Percentiles rank a stretch among this genome's conserved stretches.
Conservation (phyloP, 305 asterid species). For the Solanum hybrid region DNA sequence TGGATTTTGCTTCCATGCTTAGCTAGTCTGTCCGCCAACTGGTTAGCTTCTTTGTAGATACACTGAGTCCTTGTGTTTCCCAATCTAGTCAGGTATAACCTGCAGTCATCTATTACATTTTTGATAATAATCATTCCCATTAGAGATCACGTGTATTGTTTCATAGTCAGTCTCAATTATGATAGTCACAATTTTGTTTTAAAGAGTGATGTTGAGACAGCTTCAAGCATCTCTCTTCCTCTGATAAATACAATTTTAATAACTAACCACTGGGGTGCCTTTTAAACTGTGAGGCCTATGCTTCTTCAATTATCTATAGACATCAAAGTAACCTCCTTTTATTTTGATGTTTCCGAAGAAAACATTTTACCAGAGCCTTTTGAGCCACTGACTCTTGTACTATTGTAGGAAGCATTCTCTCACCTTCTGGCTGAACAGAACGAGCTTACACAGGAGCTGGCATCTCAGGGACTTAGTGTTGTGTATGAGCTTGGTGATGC, state of each 20-base stretch:
- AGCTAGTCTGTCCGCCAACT: neutral
- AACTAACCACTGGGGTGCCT: neutral
- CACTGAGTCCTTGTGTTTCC: neutral
- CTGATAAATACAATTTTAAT: neutral
- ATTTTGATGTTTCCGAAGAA: neutral
- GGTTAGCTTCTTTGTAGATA: neutral
- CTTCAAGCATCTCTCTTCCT: neutral
- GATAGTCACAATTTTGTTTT: neutral
- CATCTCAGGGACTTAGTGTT: constrained; percentile 98
- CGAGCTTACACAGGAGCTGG: constrained; percentile 96
- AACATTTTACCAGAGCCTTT: neutral
- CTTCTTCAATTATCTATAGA: neutral
- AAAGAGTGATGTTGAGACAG: neutral
- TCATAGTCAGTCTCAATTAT: neutral
- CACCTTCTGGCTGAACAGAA: constrained; percentile 89
- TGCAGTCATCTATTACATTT: neutral
- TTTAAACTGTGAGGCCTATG: neutral
- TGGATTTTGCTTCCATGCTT: neutral
- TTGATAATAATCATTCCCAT: neutral
- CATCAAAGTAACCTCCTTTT: neutral
- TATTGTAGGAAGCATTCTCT: constrained; percentile 89
- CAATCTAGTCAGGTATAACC: neutral
- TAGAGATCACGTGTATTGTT: neutral
- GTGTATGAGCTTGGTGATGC: constrained; percentile 96
- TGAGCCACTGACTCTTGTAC: constrained; percentile 15